These are phyloP conservation scores for Trichoderma sp. DNA, from an alignment of 2,329 filamentous ascomycete genomes.

Conservation along the genomic window DNA sequence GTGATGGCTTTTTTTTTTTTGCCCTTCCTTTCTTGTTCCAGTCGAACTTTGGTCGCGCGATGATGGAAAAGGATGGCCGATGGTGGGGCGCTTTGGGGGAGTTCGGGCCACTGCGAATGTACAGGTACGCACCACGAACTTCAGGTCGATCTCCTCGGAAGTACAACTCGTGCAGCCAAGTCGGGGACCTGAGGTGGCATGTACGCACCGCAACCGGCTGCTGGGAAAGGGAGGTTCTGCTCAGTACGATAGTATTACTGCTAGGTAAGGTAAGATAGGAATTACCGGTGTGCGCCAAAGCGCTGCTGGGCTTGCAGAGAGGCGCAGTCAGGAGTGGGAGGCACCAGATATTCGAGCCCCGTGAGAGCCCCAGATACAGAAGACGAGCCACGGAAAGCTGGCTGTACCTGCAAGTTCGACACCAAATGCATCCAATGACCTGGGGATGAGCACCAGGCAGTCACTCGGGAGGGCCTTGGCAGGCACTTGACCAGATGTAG, in stretches of 20 bases:
- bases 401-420: too few species aligned
- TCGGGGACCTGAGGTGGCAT: background rate
- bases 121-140: background rate
- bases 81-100: constrained; percentile 19
- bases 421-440: too few species aligned
- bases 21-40: background rate
- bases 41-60: constrained; percentile 16
- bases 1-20: constrained; percentile 17
- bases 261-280: too few species aligned
- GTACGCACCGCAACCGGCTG: background rate
- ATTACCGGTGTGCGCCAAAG: too few species aligned
- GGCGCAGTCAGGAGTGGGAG: background rate
- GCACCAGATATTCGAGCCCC: background rate
- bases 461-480: background rate
- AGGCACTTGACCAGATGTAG: background rate
- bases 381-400: too few species aligned
- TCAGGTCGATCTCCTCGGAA: background rate
- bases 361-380: too few species aligned
- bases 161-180: background rate
- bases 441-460: too few species aligned
- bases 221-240: background rate
- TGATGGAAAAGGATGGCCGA: constrained; percentile 18
- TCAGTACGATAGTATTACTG: too few species aligned
- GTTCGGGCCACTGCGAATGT: background rate
- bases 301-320: background rate